Evolutionary conservation across 441 rosid genomes (phyloP).

Genomic region (Mallotus japonicus): DNA sequence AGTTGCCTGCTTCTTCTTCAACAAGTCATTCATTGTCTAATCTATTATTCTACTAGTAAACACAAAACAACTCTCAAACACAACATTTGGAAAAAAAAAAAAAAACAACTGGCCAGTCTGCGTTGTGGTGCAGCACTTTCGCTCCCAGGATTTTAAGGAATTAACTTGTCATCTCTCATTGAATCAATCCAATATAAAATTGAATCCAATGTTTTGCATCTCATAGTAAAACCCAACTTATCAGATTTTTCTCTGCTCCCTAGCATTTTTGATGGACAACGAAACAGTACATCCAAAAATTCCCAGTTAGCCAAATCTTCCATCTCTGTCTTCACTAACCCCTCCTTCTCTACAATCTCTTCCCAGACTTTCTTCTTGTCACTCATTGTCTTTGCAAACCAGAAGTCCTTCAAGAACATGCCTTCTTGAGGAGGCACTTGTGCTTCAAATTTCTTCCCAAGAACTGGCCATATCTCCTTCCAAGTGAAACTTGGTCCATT

Average conservation of each 20-base stretch:
- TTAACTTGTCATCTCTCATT: conserved; percentile 57
- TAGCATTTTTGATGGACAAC: conserved; percentile 62
- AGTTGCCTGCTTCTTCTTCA: neutral
- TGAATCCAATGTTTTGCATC: conserved; percentile 44
- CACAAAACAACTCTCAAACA: too few species aligned
- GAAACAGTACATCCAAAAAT: conserved; percentile 65
- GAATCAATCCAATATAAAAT: conserved; percentile 61
- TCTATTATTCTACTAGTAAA: neutral
- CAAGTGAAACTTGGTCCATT: conserved; percentile 73
- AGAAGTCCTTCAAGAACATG: conserved; percentile 48
- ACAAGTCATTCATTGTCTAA: neutral
- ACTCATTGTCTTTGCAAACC: conserved; percentile 46
- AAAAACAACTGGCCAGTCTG: too few species aligned
- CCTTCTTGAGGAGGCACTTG: conserved; percentile 31
- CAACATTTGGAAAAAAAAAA: too few species aligned
- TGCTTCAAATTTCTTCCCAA: conserved; percentile 59
- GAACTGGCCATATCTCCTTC: conserved; percentile 74
- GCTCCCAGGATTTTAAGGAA: conserved; percentile 31
- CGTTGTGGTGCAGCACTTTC: too few species aligned
- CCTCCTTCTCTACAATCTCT: conserved; percentile 57
- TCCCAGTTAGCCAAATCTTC: conserved; percentile 80
- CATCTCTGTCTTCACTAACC: conserved; percentile 48
- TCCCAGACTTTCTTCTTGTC: conserved; percentile 56
- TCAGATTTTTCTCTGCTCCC: conserved; percentile 66
- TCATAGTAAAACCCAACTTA: conserved; percentile 56